phyloP scores from a whole-genome alignment of 768 basidiomycete genomes.

The Cyclocybe cylindracea region DNA sequence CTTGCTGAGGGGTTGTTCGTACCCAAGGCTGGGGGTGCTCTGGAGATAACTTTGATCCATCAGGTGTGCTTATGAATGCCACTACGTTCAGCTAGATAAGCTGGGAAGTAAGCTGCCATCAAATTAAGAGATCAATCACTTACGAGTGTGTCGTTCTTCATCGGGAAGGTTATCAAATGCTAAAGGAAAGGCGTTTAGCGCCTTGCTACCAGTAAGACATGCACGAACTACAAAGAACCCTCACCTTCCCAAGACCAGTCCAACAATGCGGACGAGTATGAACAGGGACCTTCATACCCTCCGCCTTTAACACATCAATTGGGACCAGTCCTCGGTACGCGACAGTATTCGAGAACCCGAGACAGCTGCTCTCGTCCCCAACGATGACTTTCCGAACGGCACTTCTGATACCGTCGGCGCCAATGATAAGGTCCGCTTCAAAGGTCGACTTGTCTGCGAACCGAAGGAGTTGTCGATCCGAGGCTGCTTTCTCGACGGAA shows the following conservation, averaged over 20 bases:
- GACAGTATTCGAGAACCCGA: constrained; percentile 45
- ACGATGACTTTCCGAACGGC: constrained; percentile 47
- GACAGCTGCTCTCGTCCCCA: constrained; percentile 41
- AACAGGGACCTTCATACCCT: constrained; percentile 43
- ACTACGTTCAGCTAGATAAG: constrained; percentile 46
- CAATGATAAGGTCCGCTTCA: constrained; percentile 44
- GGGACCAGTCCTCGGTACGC: constrained; percentile 53
- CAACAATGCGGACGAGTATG: constrained; percentile 38
- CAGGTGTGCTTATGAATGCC: constrained; percentile 16
- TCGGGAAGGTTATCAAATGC: constrained; percentile 57
- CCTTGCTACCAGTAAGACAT: background rate
- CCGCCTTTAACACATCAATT: constrained; percentile 34
- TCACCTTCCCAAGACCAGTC: constrained; percentile 46
- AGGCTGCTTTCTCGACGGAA: constrained; percentile 27
- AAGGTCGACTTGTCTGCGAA: constrained; percentile 51
- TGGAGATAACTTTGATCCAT: constrained; percentile 2
- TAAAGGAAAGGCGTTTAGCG: constrained; percentile 15
- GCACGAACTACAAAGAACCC: constrained; percentile 2
- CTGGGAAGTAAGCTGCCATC: background rate
- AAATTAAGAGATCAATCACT: constrained; percentile 7
- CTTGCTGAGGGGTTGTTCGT: constrained; percentile 35
- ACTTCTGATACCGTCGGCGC: constrained; percentile 55
- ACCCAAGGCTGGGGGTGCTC: constrained; percentile 40
- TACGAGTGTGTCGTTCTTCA: constrained; percentile 43
- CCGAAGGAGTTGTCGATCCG: constrained; percentile 33